phyloP scores from a whole-genome alignment of 106 monocot genomes.

The Gastrodia elata region DNA sequence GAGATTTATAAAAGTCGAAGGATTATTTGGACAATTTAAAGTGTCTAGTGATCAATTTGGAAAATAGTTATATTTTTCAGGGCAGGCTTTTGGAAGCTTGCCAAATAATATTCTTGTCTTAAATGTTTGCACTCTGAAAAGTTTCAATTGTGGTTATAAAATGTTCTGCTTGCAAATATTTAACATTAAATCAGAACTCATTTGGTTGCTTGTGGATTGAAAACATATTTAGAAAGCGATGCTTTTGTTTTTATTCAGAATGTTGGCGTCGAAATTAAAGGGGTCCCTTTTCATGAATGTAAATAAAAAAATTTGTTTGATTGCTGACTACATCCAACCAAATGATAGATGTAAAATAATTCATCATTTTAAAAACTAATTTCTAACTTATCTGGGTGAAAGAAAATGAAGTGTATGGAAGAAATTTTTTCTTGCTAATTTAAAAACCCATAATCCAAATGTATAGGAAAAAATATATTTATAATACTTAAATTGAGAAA shows the following conservation, averaged over 20 bases:
- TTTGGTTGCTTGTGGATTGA: neutral
- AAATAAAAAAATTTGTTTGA: neutral
- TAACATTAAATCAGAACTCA: neutral
- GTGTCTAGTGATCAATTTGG: too few relatives aligned
- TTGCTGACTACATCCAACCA: neutral
- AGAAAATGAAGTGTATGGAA: too few relatives aligned
- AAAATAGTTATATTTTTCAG: neutral
- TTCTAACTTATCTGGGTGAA: too few relatives aligned
- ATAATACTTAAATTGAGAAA: too few relatives aligned
- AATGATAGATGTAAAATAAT: neutral
- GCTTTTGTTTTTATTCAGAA: neutral
- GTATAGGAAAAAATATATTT: too few relatives aligned
- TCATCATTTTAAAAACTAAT: neutral
- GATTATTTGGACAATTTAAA: too few relatives aligned
- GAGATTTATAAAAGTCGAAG: too few relatives aligned
- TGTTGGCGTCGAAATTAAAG: neutral
- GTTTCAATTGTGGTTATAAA: neutral
- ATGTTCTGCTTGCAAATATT: neutral
- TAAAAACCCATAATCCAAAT: too few relatives aligned
- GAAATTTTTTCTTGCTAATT: too few relatives aligned
- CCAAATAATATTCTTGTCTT: neutral
- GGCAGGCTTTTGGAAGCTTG: neutral
- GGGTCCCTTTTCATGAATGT: neutral
- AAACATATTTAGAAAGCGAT: neutral
- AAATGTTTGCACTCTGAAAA: neutral